These are phyloP conservation scores for Metschnikowia lachancei DNA, from an alignment of 805 yeast species.

Conservation along the genomic window DNA sequence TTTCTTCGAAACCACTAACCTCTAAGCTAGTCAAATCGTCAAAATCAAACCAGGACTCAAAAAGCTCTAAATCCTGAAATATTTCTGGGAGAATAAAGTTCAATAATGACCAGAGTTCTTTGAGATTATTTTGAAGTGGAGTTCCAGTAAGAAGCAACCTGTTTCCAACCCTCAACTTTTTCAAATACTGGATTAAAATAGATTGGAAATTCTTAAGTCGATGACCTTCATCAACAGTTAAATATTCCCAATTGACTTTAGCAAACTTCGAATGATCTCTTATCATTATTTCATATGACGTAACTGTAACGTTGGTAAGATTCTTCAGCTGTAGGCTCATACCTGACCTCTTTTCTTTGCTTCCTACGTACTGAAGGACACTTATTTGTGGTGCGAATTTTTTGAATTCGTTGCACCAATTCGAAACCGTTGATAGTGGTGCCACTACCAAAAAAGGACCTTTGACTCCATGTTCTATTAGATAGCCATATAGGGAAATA, in stretches of 20 bases:
- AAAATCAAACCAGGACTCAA: constrained; percentile 93
- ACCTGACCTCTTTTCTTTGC: constrained; percentile 51
- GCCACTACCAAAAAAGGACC: constrained; percentile 81
- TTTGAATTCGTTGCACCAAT: constrained; percentile 75
- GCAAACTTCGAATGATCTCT: constrained; percentile 60
- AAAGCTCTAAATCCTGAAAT: constrained; percentile 82
- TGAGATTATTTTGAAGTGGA: constrained; percentile 86
- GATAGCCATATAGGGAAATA: constrained; percentile 70
- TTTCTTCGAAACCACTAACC: constrained; percentile 29
- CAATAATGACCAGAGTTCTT: constrained; percentile 87
- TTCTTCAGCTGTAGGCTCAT: constrained; percentile 31
- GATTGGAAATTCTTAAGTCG: constrained; percentile 83
- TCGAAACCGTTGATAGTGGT: constrained; percentile 80
- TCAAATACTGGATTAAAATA: constrained; percentile 66
- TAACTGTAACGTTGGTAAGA: constrained; percentile 56
- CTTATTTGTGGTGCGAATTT: constrained; percentile 71
- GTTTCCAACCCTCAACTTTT: constrained; percentile 63
- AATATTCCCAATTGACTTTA: constrained; percentile 66
- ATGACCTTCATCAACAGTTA: constrained; percentile 96
- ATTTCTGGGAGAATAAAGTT: constrained; percentile 92
- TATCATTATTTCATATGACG: constrained; percentile 80
- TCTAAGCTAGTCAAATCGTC: constrained; percentile 40
- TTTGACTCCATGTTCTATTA: constrained; percentile 70
- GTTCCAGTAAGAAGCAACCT: constrained; percentile 90
- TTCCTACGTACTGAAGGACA: constrained; percentile 63